Evolutionary conservation across 78 protist genomes (phyloP).

Genomic region (Dictyostelium citrinum): DNA sequence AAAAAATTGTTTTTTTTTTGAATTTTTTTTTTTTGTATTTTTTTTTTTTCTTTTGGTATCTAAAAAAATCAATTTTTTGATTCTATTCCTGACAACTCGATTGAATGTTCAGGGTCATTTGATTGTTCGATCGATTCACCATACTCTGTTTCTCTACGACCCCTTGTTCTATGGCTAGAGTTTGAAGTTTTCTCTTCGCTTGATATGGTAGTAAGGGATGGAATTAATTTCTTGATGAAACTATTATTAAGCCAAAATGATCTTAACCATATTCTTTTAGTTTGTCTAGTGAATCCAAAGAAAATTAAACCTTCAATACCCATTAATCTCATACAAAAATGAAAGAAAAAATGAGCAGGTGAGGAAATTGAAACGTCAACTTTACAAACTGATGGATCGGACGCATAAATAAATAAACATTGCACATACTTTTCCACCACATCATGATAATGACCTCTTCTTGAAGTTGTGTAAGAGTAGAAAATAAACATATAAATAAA

Average conservation of each 20-base stretch:
- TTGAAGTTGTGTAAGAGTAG: not conserved
- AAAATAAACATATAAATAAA: conserved; percentile 21
- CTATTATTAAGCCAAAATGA: not conserved
- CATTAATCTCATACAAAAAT: not conserved
- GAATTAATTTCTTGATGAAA: not conserved
- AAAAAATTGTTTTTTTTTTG: too few relatives aligned
- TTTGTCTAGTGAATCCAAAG: conserved; percentile 10
- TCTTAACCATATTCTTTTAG: conserved; percentile 22
- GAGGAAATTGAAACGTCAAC: not conserved
- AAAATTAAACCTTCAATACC: conserved; percentile 33
- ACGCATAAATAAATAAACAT: not conserved
- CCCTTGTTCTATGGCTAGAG: not conserved
- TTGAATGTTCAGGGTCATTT: not conserved
- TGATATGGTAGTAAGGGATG: not conserved
- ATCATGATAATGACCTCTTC: not conserved
- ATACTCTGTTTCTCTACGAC: not conserved
- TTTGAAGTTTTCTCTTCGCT: not conserved
- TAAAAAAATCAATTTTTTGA: not conserved
- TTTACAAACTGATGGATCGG: not conserved
- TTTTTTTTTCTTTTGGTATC: too few relatives aligned
- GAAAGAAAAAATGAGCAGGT: not conserved
- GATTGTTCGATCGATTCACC: not conserved
- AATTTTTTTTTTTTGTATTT: not conserved
- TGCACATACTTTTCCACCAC: not conserved
- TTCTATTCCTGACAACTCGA: not conserved